These are phyloP conservation scores for Dunaliella primolecta DNA, from an alignment of 139 green algal species.

Conservation along the genomic window DNA sequence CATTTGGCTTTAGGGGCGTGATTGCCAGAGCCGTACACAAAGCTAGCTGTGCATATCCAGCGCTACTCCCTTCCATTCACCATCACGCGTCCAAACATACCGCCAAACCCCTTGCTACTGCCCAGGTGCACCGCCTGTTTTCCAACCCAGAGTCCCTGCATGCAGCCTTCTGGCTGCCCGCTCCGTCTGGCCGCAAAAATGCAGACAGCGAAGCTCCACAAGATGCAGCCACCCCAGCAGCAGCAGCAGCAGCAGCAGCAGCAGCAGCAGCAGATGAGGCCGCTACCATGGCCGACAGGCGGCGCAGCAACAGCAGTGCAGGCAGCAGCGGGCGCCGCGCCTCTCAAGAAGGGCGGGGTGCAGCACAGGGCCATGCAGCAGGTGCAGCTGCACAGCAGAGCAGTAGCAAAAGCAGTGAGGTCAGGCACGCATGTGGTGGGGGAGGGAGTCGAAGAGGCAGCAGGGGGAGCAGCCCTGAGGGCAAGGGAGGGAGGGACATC, in stretches of 20 bases:
- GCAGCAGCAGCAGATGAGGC: no score
- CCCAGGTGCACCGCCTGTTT: conserved; percentile 37
- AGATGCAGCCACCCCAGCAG: not conserved
- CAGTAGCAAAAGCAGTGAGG: not conserved
- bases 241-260: conserved; percentile 10
- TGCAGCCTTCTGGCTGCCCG: conserved; percentile 34
- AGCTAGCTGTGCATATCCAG: no score
- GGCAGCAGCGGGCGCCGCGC: not conserved
- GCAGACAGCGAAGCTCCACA: not conserved
- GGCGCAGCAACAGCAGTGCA: not conserved
- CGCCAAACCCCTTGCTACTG: not conserved
- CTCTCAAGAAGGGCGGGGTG: not conserved
- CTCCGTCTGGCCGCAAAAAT: not conserved
- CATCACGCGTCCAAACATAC: no score
- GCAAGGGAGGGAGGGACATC: not conserved
- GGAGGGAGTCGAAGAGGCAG: not conserved
- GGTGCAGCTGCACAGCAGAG: not conserved
- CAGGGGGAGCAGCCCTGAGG: not conserved
- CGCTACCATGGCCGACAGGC: not conserved
- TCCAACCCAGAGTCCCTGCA: conserved; percentile 34
- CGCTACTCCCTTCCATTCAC: no score
- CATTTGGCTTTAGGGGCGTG: no score
- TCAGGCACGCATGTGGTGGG: not conserved
- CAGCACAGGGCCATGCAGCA: not conserved
- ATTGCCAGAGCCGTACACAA: no score